A percentile compares a stretch with the other conserved stretches of the same genome.
Conservation (phyloP, 176 grass and related monocot species). For the Luzula sylvatica region DNA sequence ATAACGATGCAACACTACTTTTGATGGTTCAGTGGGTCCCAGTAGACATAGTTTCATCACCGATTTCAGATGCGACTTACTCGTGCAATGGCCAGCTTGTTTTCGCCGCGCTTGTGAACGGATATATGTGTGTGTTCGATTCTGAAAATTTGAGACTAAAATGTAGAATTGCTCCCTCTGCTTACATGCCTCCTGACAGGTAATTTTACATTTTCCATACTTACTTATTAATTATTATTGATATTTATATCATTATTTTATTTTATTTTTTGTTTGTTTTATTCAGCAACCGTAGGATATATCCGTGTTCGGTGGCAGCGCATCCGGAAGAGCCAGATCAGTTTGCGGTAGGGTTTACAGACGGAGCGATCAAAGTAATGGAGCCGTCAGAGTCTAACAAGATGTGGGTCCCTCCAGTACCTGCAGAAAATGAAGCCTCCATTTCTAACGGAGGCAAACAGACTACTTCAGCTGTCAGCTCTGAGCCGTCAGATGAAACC, state of each 20-base stretch:
- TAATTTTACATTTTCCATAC: constrained; percentile 27
- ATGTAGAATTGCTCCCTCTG: constrained; percentile 62
- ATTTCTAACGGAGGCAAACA: constrained; percentile 39
- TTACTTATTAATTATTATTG: constrained; percentile 6
- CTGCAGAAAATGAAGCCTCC: constrained; percentile 32
- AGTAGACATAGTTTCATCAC: constrained; percentile 55
- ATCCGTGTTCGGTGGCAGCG: constrained; percentile 50
- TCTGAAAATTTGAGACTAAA: constrained; percentile 82
- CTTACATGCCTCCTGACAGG: constrained; percentile 42
- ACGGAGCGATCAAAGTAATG: constrained; percentile 77
- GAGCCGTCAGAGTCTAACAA: constrained; percentile 67
- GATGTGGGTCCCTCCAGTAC: constrained; percentile 59
- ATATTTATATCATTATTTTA: neutral
- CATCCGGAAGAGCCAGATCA: constrained; percentile 88
- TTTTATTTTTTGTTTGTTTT: constrained; percentile 22
- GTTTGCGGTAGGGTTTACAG: constrained; percentile 76
- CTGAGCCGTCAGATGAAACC: constrained; percentile 46
- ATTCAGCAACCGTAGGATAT: constrained; percentile 50
- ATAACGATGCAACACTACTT: too few relatives aligned
- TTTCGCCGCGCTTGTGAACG: constrained; percentile 75
- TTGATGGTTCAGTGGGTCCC: constrained; percentile 81
- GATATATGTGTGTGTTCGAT: constrained; percentile 79
- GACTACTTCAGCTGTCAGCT: constrained; percentile 20
- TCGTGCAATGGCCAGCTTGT: constrained; percentile 81
- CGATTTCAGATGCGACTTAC: constrained; percentile 72